Conservation (phyloP, 495 filamentous ascomycete genomes). For the Lasiosphaeris hirsuta region DNA sequence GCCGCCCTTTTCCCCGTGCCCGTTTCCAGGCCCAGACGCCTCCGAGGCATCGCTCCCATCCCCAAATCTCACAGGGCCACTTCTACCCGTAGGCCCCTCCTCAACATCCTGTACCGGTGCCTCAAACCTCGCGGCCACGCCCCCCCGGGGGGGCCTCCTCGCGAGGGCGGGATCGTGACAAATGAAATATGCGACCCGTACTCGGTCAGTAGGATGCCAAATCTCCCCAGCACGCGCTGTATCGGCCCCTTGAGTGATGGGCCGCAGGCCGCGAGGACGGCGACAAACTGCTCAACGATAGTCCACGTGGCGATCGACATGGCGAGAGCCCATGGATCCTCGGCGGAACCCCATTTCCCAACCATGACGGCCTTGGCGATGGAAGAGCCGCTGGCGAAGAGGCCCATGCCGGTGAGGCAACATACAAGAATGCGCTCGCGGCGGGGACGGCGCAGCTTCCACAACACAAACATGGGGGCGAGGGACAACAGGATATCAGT, state of each 20-base stretch:
- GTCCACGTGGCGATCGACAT: constrained; percentile 20
- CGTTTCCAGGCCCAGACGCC: no score
- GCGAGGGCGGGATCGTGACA: no score
- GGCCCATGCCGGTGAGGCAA: constrained; percentile 20
- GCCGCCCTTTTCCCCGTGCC: no score
- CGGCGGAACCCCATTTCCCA: background rate
- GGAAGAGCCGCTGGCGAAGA: constrained; percentile 17
- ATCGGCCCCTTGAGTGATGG: constrained; percentile 23
- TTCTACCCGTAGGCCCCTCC: no score
- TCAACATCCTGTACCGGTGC: no score
- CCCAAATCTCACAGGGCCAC: no score
- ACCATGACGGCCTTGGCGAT: constrained; percentile 18
- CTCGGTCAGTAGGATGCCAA: constrained; percentile 9
- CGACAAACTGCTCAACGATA: constrained; percentile 20
- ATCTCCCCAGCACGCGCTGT: constrained; percentile 12
- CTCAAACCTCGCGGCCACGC: no score
- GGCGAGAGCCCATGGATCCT: constrained; percentile 14
- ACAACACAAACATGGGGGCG: constrained; percentile 18
- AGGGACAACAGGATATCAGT: constrained; percentile 19
- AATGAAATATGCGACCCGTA: no score
- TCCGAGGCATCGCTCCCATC: no score
- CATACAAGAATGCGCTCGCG: constrained; percentile 24
- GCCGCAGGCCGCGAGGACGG: constrained; percentile 20
- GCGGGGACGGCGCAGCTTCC: constrained; percentile 18
- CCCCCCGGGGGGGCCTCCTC: no score